phyloP scores from a whole-genome alignment of 2,329 filamentous ascomycete species.

The Rugonectria rugulosa region DNA sequence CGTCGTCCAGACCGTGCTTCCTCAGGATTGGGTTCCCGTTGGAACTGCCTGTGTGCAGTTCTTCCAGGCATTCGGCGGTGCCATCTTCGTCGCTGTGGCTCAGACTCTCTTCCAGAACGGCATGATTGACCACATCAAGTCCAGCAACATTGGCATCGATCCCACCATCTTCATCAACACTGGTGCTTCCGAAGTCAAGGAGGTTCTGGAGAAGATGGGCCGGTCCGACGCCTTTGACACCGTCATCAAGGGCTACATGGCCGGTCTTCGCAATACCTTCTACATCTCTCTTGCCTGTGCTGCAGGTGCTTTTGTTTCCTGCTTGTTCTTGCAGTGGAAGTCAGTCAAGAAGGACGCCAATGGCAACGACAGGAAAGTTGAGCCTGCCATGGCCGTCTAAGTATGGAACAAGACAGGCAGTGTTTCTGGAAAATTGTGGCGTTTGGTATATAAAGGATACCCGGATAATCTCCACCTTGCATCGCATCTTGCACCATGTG shows the following conservation, averaged over 20 bases:
- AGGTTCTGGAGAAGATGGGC: conserved; percentile 51
- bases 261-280: conserved; percentile 58
- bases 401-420: not conserved
- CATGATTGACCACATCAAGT: conserved; percentile 60
- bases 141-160: conserved; percentile 54
- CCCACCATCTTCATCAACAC: conserved; percentile 58
- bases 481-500: conserved; percentile 18
- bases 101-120: conserved; percentile 74
- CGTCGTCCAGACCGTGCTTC: conserved; percentile 60
- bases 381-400: conserved; percentile 37
- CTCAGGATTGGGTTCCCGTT: conserved; percentile 57
- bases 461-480: conserved; percentile 34
- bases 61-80: conserved; percentile 71
- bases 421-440: conserved; percentile 17
- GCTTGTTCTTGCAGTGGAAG: conserved; percentile 58
- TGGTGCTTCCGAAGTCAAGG: conserved; percentile 58
- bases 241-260: conserved; percentile 58
- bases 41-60: conserved; percentile 64
- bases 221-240: conserved; percentile 50
- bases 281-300: conserved; percentile 61
- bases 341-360: conserved; percentile 57
- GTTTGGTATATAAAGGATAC: conserved; percentile 37
- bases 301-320: conserved; percentile 53
- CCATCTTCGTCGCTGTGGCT: conserved; percentile 69
- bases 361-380: conserved; percentile 37